phyloP scores from a whole-genome alignment of 1,139 yeast genomes.

The Blastobotrys buckinghamii region DNA sequence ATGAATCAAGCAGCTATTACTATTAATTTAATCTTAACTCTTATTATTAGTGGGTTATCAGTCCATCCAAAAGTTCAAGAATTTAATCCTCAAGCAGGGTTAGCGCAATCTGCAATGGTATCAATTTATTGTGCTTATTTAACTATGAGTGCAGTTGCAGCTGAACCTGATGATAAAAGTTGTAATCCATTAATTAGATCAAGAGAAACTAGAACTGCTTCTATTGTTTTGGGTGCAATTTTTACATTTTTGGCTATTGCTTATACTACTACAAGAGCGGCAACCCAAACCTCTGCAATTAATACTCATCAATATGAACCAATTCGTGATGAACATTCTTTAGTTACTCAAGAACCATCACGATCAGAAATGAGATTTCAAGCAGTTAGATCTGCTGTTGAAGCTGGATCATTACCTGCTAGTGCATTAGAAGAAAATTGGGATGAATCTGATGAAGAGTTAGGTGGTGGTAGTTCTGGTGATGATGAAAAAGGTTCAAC shows the following conservation, averaged over 20 bases:
- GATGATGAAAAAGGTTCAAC: constrained; percentile 66
- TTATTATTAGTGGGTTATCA: constrained; percentile 63
- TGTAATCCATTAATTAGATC: constrained; percentile 93
- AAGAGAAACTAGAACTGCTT: constrained; percentile 82
- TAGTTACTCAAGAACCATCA: constrained; percentile 51
- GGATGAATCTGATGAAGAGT: constrained; percentile 29
- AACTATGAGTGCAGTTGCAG: constrained; percentile 87
- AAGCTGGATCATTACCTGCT: constrained; percentile 90
- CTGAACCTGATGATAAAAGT: constrained; percentile 89
- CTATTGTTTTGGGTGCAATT: constrained; percentile 83
- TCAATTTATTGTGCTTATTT: constrained; percentile 89
- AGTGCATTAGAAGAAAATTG: constrained; percentile 73
- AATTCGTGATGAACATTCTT: constrained; percentile 23
- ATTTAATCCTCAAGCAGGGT: constrained; percentile 88
- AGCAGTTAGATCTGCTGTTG: constrained; percentile 89
- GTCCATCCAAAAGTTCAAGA: constrained; percentile 84
- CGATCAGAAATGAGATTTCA: constrained; percentile 77
- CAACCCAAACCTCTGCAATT: constrained; percentile 40
- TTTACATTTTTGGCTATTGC: constrained; percentile 95
- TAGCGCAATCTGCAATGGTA: constrained; percentile 97
- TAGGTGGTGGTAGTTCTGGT: constrained; percentile 13
- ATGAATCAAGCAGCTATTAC: constrained; percentile 89
- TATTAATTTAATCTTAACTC: constrained; percentile 59
- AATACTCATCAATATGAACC: constrained; percentile 29
- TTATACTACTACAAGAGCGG: constrained; percentile 95